Conservation (phyloP, 768 basidiomycete species). For the Suillus variegatus region DNA sequence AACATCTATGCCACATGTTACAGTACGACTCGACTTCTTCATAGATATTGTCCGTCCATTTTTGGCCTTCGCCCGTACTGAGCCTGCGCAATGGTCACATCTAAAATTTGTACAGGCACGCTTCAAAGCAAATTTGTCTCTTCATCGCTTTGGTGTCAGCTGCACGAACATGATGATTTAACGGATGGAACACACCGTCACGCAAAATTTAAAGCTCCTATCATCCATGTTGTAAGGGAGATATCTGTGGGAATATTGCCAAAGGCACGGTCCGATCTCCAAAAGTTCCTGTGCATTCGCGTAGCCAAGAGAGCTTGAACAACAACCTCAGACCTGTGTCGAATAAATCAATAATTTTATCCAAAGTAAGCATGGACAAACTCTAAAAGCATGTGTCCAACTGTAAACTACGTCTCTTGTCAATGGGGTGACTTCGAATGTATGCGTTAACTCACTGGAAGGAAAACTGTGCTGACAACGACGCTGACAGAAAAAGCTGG, state of each 20-base stretch:
- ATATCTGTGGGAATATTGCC: not conserved
- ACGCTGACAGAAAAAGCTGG: not conserved
- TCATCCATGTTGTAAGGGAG: not conserved
- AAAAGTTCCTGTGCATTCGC: constrained; percentile 1
- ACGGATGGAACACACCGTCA: not conserved
- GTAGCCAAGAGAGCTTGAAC: not conserved
- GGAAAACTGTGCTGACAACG: not conserved
- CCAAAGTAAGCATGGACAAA: not conserved
- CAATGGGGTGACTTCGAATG: not conserved
- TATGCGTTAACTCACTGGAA: not conserved
- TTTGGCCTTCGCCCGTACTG: not conserved
- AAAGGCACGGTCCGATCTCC: not conserved
- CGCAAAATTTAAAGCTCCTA: not conserved
- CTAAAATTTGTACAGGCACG: not conserved
- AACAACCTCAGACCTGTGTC: not conserved
- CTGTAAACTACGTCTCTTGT: not conserved
- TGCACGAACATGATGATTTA: not conserved
- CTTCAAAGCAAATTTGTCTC: not conserved
- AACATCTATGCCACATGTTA: constrained; percentile 38
- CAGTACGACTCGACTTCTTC: not conserved
- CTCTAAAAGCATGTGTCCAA: not conserved
- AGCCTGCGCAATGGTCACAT: not conserved
- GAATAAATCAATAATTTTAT: not conserved
- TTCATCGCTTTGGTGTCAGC: not conserved
- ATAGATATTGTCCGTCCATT: not conserved